A percentile compares a stretch with the other conserved stretches of the same genome.
These are phyloP conservation scores for Lizonia empirigonia DNA, from an alignment of 2,329 filamentous ascomycete species.

Conservation along the genomic window DNA sequence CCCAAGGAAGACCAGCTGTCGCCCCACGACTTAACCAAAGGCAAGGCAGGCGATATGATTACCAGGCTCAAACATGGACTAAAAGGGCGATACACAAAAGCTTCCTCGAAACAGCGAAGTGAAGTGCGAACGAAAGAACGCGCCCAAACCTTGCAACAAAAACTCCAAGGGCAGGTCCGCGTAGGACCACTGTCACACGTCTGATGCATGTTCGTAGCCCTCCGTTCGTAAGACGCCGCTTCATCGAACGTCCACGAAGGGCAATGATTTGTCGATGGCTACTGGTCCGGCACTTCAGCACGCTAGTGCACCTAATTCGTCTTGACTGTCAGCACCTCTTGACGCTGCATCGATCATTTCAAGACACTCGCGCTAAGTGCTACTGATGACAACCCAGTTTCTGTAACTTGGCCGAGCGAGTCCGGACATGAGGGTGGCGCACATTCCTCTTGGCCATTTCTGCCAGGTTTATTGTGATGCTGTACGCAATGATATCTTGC, in stretches of 20 bases:
- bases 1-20: conserved; percentile 61
- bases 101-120: conserved; percentile 38
- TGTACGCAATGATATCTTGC: too few relatives aligned
- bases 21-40: conserved; percentile 70
- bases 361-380: neutral
- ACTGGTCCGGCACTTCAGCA: neutral
- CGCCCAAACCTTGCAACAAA: conserved; percentile 53
- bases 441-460: neutral
- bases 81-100: conserved; percentile 58
- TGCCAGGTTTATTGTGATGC: too few relatives aligned
- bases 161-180: conserved; percentile 52
- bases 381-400: neutral
- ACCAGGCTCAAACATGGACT: conserved; percentile 88
- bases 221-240: too few relatives aligned
- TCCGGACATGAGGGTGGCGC: neutral
- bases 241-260: too few relatives aligned
- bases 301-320: neutral
- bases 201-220: neutral
- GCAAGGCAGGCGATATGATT: conserved; percentile 86
- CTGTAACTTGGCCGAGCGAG: neutral
- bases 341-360: neutral
- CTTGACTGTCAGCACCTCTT: neutral
- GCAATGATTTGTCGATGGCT: too few relatives aligned
- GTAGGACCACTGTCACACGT: conserved; percentile 52
- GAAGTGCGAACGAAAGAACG: conserved; percentile 50